phyloP scores from a whole-genome alignment of 2,329 filamentous ascomycete species.

The Fusarium nodosum region DNA sequence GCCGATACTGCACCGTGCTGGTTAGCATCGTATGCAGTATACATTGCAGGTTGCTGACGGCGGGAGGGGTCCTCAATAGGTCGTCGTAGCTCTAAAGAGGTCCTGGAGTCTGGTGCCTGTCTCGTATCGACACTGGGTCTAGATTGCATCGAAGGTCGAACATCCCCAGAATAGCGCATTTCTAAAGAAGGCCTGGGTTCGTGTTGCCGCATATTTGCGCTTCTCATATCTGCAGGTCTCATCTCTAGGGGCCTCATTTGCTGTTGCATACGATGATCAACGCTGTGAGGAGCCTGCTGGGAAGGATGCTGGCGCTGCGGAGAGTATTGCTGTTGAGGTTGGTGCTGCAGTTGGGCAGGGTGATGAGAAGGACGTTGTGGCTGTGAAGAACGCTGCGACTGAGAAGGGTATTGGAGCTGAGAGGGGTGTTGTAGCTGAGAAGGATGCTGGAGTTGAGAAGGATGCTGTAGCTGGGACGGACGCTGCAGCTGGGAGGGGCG shows the following conservation, averaged over 20 bases:
- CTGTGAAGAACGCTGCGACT: slow-evolving; percentile 28
- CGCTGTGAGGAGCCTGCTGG: slow-evolving; percentile 37
- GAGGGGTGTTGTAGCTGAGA: not conserved
- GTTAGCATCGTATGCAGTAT: slow-evolving; percentile 59
- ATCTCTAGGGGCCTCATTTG: slow-evolving; percentile 30
- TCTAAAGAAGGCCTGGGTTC: slow-evolving; percentile 38
- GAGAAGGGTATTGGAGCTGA: slow-evolving; percentile 7
- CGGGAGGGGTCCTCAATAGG: slow-evolving; percentile 47
- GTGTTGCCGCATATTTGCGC: slow-evolving; percentile 30
- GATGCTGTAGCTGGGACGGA: slow-evolving; percentile 8
- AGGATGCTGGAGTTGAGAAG: slow-evolving; percentile 6
- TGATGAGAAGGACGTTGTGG: slow-evolving; percentile 16
- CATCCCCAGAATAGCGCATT: slow-evolving; percentile 39
- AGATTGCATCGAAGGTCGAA: slow-evolving; percentile 33
- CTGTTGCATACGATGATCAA: slow-evolving; percentile 32
- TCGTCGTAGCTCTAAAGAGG: slow-evolving; percentile 45
- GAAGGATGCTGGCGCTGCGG: slow-evolving; percentile 29
- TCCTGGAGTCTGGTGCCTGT: slow-evolving; percentile 33
- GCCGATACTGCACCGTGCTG: slow-evolving; percentile 73
- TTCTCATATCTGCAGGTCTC: slow-evolving; percentile 31
- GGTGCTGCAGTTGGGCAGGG: slow-evolving; percentile 31
- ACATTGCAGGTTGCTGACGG: slow-evolving; percentile 37
- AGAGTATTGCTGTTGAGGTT: slow-evolving; percentile 26
- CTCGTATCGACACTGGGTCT: slow-evolving; percentile 35
- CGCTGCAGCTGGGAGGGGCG: slow-evolving; percentile 28